Conservation (phyloP, 768 basidiomycete species). For the Suillus bovinus region DNA sequence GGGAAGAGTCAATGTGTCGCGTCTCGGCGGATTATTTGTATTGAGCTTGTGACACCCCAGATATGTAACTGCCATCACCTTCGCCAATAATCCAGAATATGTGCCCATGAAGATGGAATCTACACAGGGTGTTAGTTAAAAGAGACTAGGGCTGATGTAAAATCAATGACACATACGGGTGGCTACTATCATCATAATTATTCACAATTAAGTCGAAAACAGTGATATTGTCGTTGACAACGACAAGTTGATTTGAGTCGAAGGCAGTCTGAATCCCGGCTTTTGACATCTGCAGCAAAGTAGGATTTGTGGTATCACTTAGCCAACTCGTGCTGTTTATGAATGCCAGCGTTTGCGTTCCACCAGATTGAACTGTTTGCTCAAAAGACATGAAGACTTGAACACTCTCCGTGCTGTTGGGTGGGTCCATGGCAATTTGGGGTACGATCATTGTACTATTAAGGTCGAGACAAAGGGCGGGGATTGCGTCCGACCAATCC, state of each 20-base stretch:
- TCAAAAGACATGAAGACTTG: constrained; percentile 25
- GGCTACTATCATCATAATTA: constrained; percentile 31
- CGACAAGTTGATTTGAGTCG: constrained; percentile 25
- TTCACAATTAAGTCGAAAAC: constrained; percentile 26
- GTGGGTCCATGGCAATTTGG: constrained; percentile 24
- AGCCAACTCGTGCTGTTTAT: constrained; percentile 31
- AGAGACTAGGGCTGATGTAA: neutral
- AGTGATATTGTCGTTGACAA: constrained; percentile 27
- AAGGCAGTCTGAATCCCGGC: constrained; percentile 27
- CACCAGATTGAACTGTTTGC: constrained; percentile 27
- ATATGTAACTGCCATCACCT: constrained; percentile 35
- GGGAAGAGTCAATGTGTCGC: constrained; percentile 44
- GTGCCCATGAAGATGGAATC: constrained; percentile 42
- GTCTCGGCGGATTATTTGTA: constrained; percentile 38
- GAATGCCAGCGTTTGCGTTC: constrained; percentile 25
- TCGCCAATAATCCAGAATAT: constrained; percentile 36
- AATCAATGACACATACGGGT: constrained; percentile 24
- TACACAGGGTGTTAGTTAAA: constrained; percentile 10
- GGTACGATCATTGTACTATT: constrained; percentile 33
- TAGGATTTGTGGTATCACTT: constrained; percentile 26
- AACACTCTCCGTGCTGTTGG: constrained; percentile 26
- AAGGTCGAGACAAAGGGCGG: constrained; percentile 25
- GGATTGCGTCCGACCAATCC: constrained; percentile 30
- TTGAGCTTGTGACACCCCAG: constrained; percentile 30
- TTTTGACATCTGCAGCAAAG: constrained; percentile 27